A percentile compares a stretch with the other conserved stretches of the same genome.
Conservation (phyloP, 192 early-diverging fungal genomes). For the Coemansia sp. region DNA sequence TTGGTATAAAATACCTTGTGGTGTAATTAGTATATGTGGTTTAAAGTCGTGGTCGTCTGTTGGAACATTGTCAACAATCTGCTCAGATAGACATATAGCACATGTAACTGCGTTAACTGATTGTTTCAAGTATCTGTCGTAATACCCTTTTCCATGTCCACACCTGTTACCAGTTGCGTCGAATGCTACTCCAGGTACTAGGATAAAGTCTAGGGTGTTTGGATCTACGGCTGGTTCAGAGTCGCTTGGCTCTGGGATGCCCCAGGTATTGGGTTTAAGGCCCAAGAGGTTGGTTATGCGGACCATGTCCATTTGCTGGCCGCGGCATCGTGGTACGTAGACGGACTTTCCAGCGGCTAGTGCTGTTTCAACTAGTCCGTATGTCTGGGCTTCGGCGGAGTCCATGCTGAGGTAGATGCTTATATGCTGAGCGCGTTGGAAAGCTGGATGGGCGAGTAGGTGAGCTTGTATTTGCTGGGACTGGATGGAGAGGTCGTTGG, state of each 20-base stretch:
- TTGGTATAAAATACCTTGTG: conserved; percentile 21
- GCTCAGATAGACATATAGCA: conserved; percentile 40
- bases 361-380: conserved; percentile 9
- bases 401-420: conserved; percentile 51
- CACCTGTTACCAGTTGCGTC: conserved; percentile 33
- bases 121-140: conserved; percentile 35
- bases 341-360: conserved; percentile 33
- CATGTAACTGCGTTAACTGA: conserved; percentile 19
- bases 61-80: conserved; percentile 37
- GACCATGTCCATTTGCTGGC: conserved; percentile 41
- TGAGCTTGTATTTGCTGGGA: conserved; percentile 17
- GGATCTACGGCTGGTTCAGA: conserved; percentile 25
- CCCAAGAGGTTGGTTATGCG: conserved; percentile 8
- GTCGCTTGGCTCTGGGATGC: conserved; percentile 35
- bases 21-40: conserved; percentile 34
- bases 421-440: conserved; percentile 22
- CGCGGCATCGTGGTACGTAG: conserved; percentile 37
- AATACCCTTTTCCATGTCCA: conserved; percentile 52
- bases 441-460: conserved; percentile 4
- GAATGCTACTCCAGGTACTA: conserved; percentile 52
- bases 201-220: conserved; percentile 28
- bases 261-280: conserved; percentile 28
- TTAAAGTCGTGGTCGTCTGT: conserved; percentile 21
- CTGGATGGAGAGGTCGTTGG: conserved; percentile 5
- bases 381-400: conserved; percentile 34